Conservation (phyloP, 257 asterid genomes). For the Salvia hispanica region DNA sequence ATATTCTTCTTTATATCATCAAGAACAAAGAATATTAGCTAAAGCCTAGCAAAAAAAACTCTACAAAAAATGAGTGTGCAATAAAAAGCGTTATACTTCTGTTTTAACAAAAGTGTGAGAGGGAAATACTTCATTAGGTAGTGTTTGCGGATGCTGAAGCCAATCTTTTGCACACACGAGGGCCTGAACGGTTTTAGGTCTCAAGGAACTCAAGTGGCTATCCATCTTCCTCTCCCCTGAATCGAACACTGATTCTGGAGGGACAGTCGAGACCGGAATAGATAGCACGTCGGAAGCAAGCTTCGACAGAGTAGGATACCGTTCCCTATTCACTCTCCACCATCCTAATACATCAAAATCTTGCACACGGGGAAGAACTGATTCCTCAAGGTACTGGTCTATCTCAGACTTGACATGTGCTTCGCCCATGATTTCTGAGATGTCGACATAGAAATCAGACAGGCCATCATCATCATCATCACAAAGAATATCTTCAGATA, state of each 20-base stretch:
- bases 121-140: conserved; percentile 31
- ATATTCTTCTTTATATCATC: conserved; percentile 18
- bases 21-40: conserved; percentile 42
- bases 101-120: conserved; percentile 34
- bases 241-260: conserved; percentile 60
- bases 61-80: conserved; percentile 42
- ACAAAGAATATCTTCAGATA: conserved; percentile 34
- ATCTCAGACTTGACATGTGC: conserved; percentile 56
- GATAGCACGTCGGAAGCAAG: conserved; percentile 79
- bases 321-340: conserved; percentile 63
- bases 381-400: conserved; percentile 63
- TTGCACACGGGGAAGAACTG: conserved; percentile 60
- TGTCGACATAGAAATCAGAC: conserved; percentile 52
- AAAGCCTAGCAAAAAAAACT: conserved; percentile 21
- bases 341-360: conserved; percentile 84
- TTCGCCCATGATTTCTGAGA: conserved; percentile 49
- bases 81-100: conserved; percentile 30
- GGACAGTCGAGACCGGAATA: conserved; percentile 63
- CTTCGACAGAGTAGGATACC: conserved; percentile 66
- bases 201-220: conserved; percentile 47
- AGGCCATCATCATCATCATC: conserved; percentile 38
- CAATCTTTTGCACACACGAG: conserved; percentile 78
- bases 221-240: conserved; percentile 50
- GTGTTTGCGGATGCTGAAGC: conserved; percentile 43
- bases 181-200: conserved; percentile 58